A percentile compares a stretch with the other conserved stretches of the same genome.
phyloP scores from a whole-genome alignment of 1,284 basidiomycete genomes.

The Leccinum insolens region DNA sequence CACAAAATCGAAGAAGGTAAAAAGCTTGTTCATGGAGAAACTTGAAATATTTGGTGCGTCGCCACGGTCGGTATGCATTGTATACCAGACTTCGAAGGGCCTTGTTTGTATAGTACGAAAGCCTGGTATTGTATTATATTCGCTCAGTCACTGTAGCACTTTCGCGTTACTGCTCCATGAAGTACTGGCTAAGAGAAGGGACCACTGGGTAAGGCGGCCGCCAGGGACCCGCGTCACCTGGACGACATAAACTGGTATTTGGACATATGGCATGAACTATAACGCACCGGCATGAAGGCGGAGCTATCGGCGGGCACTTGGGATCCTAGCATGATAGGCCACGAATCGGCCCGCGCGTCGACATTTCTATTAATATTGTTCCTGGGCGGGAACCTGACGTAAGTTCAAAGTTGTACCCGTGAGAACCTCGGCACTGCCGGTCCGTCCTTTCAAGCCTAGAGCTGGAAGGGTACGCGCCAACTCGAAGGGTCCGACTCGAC shows the following conservation, averaged over 20 bases:
- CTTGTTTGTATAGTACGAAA: conserved; percentile 9
- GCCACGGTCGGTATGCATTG: not conserved
- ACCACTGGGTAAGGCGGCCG: not conserved
- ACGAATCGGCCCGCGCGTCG: not conserved
- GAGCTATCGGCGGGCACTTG: not conserved
- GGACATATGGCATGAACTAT: not conserved
- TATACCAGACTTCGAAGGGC: conserved; percentile 6
- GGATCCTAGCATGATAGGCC: not conserved
- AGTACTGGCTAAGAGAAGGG: not conserved
- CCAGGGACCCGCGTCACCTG: not conserved
- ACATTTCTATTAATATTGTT: not conserved
- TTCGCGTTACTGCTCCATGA: not conserved
- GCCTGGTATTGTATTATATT: conserved; percentile 8
- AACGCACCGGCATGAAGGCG: not conserved
- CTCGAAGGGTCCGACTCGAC: not conserved
- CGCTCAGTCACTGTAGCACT: not conserved
- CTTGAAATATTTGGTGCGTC: conserved; percentile 15
- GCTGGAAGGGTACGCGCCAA: not conserved
- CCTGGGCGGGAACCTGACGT: not conserved
- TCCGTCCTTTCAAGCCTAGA: not conserved
- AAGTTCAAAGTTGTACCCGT: not conserved
- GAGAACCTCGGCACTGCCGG: not conserved
- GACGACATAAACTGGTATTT: not conserved
- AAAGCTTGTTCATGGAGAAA: conserved; percentile 32
- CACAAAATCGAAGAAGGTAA: conserved; percentile 45